Percentiles rank a stretch among this genome's conserved stretches.
Conservation (phyloP, 768 basidiomycete species). For the Suillus plorans region DNA sequence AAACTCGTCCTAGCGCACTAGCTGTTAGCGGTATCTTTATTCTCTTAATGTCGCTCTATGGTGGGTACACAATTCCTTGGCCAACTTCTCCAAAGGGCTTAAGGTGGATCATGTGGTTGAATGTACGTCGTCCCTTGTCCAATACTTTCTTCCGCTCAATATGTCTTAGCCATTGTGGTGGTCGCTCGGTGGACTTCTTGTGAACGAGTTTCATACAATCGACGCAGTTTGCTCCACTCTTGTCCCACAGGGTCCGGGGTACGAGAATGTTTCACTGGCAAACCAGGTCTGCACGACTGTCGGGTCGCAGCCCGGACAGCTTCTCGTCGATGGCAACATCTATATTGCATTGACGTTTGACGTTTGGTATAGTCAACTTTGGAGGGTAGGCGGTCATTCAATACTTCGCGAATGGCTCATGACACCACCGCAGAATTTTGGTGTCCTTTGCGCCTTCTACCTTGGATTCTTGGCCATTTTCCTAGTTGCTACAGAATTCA, state of each 20-base stretch:
- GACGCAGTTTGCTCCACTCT: slow-evolving; percentile 59
- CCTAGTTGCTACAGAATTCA: slow-evolving; percentile 59
- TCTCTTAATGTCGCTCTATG: slow-evolving; percentile 54
- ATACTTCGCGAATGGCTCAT: background rate
- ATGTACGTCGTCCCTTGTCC: slow-evolving; percentile 34
- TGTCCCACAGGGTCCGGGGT: slow-evolving; percentile 62
- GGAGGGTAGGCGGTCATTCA: slow-evolving; percentile 37
- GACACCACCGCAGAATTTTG: slow-evolving; percentile 49
- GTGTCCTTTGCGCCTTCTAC: slow-evolving; percentile 68
- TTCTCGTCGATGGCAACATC: slow-evolving; percentile 56
- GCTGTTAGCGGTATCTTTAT: slow-evolving; percentile 53
- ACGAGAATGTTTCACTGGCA: slow-evolving; percentile 48
- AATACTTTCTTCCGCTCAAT: background rate
- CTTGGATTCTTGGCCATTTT: slow-evolving; percentile 56
- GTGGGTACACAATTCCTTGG: slow-evolving; percentile 34
- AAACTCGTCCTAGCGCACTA: slow-evolving; percentile 59
- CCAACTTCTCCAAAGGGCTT: slow-evolving; percentile 67
- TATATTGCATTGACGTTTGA: slow-evolving; percentile 50
- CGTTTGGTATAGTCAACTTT: slow-evolving; percentile 46
- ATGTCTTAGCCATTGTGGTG: background rate
- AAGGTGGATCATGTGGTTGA: slow-evolving; percentile 65
- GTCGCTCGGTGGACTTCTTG: slow-evolving; percentile 66
- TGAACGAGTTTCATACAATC: slow-evolving; percentile 79
- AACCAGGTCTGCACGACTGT: slow-evolving; percentile 80
- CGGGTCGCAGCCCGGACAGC: slow-evolving; percentile 61